Percentiles rank a stretch among this genome's conserved stretches.
Evolutionary conservation across 1,284 basidiomycete genomes (phyloP).

Genomic region (Gomphus bonarii): DNA sequence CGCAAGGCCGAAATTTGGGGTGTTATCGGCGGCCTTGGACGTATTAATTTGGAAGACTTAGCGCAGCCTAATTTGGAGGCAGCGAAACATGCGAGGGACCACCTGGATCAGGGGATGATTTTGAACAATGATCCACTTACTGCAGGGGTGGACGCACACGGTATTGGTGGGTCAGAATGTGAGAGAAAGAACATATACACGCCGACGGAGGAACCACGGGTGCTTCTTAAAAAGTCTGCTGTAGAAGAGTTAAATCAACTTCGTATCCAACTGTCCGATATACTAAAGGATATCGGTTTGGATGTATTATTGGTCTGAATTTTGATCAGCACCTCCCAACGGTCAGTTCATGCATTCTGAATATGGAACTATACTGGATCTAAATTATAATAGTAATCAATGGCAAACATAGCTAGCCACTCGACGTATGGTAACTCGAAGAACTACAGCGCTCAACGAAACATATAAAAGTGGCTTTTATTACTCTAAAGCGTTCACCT

Average conservation of each 20-base stretch:
- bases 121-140: background rate
- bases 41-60: constrained; percentile 56
- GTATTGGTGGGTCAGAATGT: background rate
- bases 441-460: no score
- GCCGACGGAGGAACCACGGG: background rate
- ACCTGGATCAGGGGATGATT: constrained; percentile 24
- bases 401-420: no score
- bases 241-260: background rate
- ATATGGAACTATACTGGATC: no score
- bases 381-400: no score
- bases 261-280: background rate
- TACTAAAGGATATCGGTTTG: background rate
- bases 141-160: background rate
- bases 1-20: constrained; percentile 31
- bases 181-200: background rate
- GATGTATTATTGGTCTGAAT: background rate
- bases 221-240: background rate
- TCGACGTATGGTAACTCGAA: no score
- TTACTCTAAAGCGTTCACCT: no score
- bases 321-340: background rate
- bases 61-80: constrained; percentile 63
- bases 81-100: constrained; percentile 56
- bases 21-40: constrained; percentile 41
- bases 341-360: no score
- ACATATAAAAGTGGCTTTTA: no score